Evolutionary conservation across 1,284 basidiomycete species (phyloP).

Genomic region (Cystobasidiaceae sp.): DNA sequence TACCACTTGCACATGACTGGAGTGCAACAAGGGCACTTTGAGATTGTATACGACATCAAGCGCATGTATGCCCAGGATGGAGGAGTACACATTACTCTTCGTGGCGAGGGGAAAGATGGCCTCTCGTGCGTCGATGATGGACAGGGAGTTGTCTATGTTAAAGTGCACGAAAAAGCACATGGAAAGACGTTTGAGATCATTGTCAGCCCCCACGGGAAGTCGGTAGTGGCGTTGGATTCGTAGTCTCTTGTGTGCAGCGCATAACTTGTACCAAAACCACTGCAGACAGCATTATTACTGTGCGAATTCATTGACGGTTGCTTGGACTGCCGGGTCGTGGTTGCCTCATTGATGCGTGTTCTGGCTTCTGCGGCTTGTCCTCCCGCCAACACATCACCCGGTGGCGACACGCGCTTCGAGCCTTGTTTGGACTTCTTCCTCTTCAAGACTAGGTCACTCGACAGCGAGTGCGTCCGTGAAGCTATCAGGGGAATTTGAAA

Average conservation of each 20-base stretch:
- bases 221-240: constrained; percentile 9
- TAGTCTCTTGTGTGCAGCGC: no score
- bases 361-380: no score
- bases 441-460: background rate
- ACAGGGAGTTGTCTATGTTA: constrained; percentile 8
- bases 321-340: no score
- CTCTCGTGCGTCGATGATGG: constrained; percentile 21
- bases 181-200: constrained; percentile 26
- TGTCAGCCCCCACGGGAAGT: background rate
- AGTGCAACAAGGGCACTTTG: constrained; percentile 7
- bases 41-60: constrained; percentile 12
- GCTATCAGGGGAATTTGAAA: no score
- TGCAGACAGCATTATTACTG: no score
- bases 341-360: no score
- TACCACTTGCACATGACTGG: constrained; percentile 24
- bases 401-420: background rate
- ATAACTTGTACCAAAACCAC: no score
- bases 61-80: constrained; percentile 22
- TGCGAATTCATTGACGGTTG: no score
- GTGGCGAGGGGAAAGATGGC: constrained; percentile 25
- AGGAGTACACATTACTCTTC: constrained; percentile 16
- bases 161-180: constrained; percentile 19
- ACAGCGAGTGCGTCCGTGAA: background rate
- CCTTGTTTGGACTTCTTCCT: no score
- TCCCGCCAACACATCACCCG: no score